Evolutionary conservation across 192 early-diverging fungal genomes (phyloP), one percentile per base, ranked within the genome.

Genomic region (Geosiphon pyriformis): DNA sequence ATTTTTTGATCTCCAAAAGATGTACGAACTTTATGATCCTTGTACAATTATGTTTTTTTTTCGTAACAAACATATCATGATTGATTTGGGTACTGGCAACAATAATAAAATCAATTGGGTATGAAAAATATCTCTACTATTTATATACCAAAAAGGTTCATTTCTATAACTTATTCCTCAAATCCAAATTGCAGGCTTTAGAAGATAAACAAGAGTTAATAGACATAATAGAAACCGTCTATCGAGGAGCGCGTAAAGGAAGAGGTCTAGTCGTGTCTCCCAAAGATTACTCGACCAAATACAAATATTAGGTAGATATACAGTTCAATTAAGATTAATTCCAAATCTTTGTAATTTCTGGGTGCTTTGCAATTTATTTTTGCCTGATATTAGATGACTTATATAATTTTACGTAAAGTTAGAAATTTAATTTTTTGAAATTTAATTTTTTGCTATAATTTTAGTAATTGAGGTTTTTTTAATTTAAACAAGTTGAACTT

Each of bases 61-160:
- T 68, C 73, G 92, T 29, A 97, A 97, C 78, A 94, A 95, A 75
- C 97, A 97, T 63, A 98, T 99, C 66, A 94, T 96, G 94, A 85
- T 99, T 26, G 97, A 99, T 86, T 72, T 98, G 32, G 97, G 97
- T 17, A 99, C 97, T 0, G 97, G 97, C 61, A 95, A 99, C 74
- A 99, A 99, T 81, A 99, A 99, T 79, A 99, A 99, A 77, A 92
- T 99, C 72, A 92, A 94, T 68, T 96, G 95, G 95, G 65, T 66
- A 31, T 34, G 65, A 35, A 42, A 27, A 26, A 10, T 35, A 23
- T 18, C 17, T 58, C 33, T 67, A 37, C 12, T 4, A 54, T 54
- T 34, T 49, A 25, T n/a, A n/a, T n/a, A n/a, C n/a, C n/a, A n/a
- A n/a, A n/a, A n/a, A n/a, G n/a, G n/a, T 52, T 32, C 3, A 52